These are phyloP conservation scores for Leccinum fallax DNA, from an alignment of 1,284 basidiomycete species.

Conservation along the genomic window DNA sequence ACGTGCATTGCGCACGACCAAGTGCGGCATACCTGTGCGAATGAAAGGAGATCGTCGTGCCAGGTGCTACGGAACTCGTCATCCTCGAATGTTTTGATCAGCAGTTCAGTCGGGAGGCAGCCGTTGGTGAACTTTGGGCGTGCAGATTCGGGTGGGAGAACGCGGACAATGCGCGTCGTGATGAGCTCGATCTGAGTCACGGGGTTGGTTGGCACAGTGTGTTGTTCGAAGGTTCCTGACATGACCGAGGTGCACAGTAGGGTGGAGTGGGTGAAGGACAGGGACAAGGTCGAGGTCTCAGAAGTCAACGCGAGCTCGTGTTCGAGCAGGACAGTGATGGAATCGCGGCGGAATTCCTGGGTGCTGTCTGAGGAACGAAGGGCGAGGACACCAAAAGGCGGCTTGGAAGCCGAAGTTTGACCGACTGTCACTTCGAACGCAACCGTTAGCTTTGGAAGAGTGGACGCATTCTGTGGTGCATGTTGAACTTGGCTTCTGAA, in stretches of 20 bases:
- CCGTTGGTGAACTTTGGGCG: conserved; percentile 12
- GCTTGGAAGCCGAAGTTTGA: conserved; percentile 1
- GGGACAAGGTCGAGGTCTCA: conserved; percentile 22
- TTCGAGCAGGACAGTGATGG: conserved; percentile 21
- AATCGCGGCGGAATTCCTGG: conserved; percentile 4
- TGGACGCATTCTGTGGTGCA: conserved; percentile 13
- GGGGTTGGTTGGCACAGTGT: conserved; percentile 11
- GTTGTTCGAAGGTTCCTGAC: not conserved
- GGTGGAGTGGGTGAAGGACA: conserved; percentile 31
- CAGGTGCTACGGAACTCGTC: conserved; percentile 22
- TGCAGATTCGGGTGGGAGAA: conserved; percentile 13
- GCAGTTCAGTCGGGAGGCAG: conserved; percentile 25
- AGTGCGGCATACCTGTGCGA: conserved; percentile 28
- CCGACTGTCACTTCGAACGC: conserved; percentile 23
- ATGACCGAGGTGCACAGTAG: conserved; percentile 19
- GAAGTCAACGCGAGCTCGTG: conserved; percentile 21
- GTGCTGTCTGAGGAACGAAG: conserved; percentile 14
- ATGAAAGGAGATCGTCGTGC: conserved; percentile 26
- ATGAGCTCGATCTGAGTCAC: conserved; percentile 20
- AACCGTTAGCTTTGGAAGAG: conserved; percentile 25
- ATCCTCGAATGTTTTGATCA: conserved; percentile 26
- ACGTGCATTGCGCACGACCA: conserved; percentile 29
- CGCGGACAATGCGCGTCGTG: conserved; percentile 26
- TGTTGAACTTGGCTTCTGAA: conserved; percentile 7
- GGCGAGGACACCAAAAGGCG: conserved; percentile 13